Base-by-base conservation (phyloP, 169 alveolate genomes). In the Plasmodium malariae region DNA sequence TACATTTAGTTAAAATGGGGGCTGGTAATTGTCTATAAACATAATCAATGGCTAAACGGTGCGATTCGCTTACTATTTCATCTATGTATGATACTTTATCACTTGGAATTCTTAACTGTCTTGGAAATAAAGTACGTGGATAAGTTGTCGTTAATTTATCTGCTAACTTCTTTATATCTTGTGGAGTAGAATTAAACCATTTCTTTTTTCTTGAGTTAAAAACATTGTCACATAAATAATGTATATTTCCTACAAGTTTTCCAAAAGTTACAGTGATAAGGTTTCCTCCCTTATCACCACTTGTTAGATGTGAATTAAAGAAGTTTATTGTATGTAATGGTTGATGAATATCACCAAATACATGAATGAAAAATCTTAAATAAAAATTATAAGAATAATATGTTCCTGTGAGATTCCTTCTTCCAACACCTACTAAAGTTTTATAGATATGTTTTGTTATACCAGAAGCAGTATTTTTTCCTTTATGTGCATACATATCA, bases 261-360 rank as follows among this genome's bases (percentile, higher is more conserved):
- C 65, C n/a, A 30, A 55, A 74, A 32, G 7, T 19, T 5, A 74
- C 28, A 36, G 59, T 57, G 57, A 74, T 48, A 28, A 24, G 3
- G 26, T 26, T 94, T 1, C 98, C 98, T 9, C 97, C 97, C 19
- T 30, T 60, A 73, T 96, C 98, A 12, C 97, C 97, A n/a, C 85
- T 6, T 21, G 96, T 93, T 60, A 88, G 93, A 51, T 71, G 70
- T n/a, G 34, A 34, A 62, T 94, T 72, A 73, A 28, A 93, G 40
- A 91, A 67, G 3, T 71, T 73, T 24, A 92, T 51, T 17, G 87
- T 45, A 63, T 96, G 98, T n/a, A 96, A 76, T 32, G 98, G 98
- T 65, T 96, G 94, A 83, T 96, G 98, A 1, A 94, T 60, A 85
- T 96, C 98, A 14, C 96, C 97, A 78, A 93, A 93, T 45, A 94